phyloP scores from a whole-genome alignment of 2,329 filamentous ascomycete species.

The Coniochaeta pulveracea region DNA sequence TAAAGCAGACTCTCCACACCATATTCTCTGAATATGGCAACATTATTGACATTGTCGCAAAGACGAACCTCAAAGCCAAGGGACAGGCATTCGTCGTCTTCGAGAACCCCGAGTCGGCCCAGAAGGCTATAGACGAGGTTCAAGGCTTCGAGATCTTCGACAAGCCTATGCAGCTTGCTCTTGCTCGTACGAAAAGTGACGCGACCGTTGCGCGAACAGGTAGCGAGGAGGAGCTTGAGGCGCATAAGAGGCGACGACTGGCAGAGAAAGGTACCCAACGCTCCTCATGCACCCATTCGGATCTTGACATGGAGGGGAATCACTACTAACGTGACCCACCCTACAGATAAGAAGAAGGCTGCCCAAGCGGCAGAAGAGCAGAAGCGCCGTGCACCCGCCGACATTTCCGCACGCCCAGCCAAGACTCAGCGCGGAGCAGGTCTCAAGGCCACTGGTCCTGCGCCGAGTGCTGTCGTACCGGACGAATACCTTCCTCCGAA shows the following conservation, averaged over 20 bases:
- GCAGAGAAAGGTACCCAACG: slow-evolving; percentile 71
- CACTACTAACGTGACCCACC: background rate
- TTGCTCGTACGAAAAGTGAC: slow-evolving; percentile 77
- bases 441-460: slow-evolving; percentile 63
- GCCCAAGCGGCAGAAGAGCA: slow-evolving; percentile 68
- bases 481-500: slow-evolving; percentile 97
- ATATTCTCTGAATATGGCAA: slow-evolving; percentile 85
- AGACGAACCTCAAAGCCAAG: slow-evolving; percentile 78
- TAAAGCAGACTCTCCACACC: slow-evolving; percentile 61
- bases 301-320: no score
- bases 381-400: slow-evolving; percentile 39
- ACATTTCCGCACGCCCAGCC: slow-evolving; percentile 38
- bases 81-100: slow-evolving; percentile 95
- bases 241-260: slow-evolving; percentile 70
- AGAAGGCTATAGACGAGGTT: slow-evolving; percentile 73
- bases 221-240: slow-evolving; percentile 72
- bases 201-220: slow-evolving; percentile 68
- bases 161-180: slow-evolving; percentile 76
- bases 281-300: background rate
- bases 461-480: slow-evolving; percentile 65
- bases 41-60: slow-evolving; percentile 60
- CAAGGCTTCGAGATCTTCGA: slow-evolving; percentile 90
- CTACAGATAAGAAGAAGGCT: slow-evolving; percentile 63
- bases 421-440: slow-evolving; percentile 63
- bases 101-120: slow-evolving; percentile 67